These are phyloP conservation scores for Lentinula aciculospora DNA, from an alignment of 768 basidiomycete genomes.

Conservation along the genomic window DNA sequence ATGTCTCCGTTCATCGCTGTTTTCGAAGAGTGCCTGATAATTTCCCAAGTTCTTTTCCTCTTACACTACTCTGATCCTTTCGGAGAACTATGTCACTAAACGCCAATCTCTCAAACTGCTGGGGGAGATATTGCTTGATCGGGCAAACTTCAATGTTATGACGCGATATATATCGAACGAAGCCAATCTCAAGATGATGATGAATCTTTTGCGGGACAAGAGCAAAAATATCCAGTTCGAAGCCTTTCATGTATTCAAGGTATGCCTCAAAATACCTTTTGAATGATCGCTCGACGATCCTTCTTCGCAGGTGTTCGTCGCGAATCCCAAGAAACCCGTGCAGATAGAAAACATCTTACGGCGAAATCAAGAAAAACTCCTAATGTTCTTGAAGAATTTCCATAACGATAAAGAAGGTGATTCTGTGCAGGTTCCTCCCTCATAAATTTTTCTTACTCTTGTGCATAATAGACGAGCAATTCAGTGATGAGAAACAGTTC, in stretches of 20 bases:
- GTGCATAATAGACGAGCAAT: conserved; percentile 78
- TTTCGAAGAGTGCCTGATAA: neutral
- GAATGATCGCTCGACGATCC: neutral
- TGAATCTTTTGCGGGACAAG: conserved; percentile 97
- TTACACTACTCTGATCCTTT: conserved; percentile 89
- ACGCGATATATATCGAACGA: conserved; percentile 94
- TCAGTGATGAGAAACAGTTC: conserved; percentile 96
- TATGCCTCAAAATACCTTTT: conserved; percentile 32
- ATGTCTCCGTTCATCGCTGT: neutral
- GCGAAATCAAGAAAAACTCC: conserved; percentile 90
- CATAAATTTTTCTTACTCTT: too few species aligned
- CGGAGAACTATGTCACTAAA: conserved; percentile 98
- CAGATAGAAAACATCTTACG: conserved; percentile 89
- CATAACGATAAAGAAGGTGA: conserved; percentile 96
- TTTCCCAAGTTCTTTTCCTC: conserved; percentile 83
- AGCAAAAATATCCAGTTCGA: conserved; percentile 99
- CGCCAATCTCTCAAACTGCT: conserved; percentile 97
- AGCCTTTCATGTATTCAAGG: conserved; percentile 99
- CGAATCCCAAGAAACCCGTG: conserved; percentile 97
- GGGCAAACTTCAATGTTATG: conserved; percentile 98
- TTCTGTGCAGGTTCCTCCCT: conserved; percentile 18
- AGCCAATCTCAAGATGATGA: conserved; percentile 99
- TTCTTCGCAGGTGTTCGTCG: conserved; percentile 79
- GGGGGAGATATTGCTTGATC: conserved; percentile 95
- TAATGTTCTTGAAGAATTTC: conserved; percentile 86